phyloP scores from a whole-genome alignment of 2,329 filamentous ascomycete genomes.

The Cordyceps tenuipes region DNA sequence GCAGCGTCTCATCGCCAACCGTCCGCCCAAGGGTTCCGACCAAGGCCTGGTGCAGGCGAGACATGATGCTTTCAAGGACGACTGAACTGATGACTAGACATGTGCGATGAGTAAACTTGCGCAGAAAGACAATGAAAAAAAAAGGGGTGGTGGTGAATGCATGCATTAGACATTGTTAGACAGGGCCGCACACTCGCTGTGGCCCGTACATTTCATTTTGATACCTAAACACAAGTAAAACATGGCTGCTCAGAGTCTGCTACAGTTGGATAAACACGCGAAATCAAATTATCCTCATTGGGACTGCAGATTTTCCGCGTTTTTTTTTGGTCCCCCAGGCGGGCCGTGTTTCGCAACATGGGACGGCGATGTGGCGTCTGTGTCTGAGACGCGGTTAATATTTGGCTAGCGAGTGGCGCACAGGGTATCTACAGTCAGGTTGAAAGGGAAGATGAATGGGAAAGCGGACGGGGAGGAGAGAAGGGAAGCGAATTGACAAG shows the following conservation, averaged over 20 bases:
- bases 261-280: neutral
- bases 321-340: neutral
- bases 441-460: neutral
- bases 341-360: neutral
- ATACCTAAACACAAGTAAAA: slow-evolving; percentile 1
- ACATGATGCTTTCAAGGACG: slow-evolving; percentile 34
- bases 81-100: slow-evolving; percentile 17
- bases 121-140: neutral
- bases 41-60: slow-evolving; percentile 29
- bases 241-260: neutral
- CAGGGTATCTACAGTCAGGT: neutral
- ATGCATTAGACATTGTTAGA: neutral
- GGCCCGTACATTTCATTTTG: neutral
- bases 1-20: slow-evolving; percentile 46
- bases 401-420: neutral
- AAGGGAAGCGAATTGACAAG: neutral
- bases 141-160: neutral
- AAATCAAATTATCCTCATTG: neutral
- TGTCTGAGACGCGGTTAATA: neutral
- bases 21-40: slow-evolving; percentile 30
- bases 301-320: neutral
- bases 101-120: neutral
- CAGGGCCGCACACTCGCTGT: neutral
- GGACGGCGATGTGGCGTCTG: neutral
- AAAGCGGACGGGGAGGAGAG: neutral